These are phyloP conservation scores for Polysphondylium violaceum DNA, from an alignment of 78 protist genomes.

Conservation along the genomic window DNA sequence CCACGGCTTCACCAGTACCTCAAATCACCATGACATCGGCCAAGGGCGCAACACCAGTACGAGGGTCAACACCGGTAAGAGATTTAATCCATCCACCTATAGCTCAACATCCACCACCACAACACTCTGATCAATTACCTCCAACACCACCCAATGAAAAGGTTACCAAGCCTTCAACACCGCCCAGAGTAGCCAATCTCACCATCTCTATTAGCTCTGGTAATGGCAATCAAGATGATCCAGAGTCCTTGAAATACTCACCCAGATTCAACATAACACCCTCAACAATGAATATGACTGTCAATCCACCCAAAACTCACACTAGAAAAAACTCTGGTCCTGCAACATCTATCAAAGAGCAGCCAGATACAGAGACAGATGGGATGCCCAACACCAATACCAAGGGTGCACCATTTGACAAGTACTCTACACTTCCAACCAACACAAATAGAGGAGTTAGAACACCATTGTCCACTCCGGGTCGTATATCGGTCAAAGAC, in stretches of 20 bases:
- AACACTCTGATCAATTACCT: background rate
- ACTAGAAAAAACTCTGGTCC: slow-evolving; percentile 46
- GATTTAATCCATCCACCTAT: background rate
- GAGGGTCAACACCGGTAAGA: background rate
- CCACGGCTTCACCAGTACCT: background rate
- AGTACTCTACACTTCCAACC: background rate
- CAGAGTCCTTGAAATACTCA: slow-evolving; percentile 9
- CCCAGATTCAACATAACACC: slow-evolving; percentile 34
- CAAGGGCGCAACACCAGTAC: background rate
- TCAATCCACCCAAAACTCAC: slow-evolving; percentile 1
- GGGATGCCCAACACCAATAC: background rate
- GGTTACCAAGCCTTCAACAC: background rate
- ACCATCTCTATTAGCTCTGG: no score
- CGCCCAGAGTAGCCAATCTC: background rate
- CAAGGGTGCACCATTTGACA: slow-evolving; percentile 2
- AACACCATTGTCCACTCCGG: background rate
- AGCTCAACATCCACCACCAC: background rate
- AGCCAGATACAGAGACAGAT: slow-evolving; percentile 3
- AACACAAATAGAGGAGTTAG: background rate
- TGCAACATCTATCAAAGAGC: background rate
- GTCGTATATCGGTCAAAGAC: slow-evolving; percentile 6
- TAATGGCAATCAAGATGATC: no score
- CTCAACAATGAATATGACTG: background rate
- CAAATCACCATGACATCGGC: background rate
- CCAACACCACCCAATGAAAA: slow-evolving; percentile 1